Evolutionary conservation across 768 basidiomycete species (phyloP), one percentile per base, ranked within the genome.

Genomic region (Hortiboletus campestris): DNA sequence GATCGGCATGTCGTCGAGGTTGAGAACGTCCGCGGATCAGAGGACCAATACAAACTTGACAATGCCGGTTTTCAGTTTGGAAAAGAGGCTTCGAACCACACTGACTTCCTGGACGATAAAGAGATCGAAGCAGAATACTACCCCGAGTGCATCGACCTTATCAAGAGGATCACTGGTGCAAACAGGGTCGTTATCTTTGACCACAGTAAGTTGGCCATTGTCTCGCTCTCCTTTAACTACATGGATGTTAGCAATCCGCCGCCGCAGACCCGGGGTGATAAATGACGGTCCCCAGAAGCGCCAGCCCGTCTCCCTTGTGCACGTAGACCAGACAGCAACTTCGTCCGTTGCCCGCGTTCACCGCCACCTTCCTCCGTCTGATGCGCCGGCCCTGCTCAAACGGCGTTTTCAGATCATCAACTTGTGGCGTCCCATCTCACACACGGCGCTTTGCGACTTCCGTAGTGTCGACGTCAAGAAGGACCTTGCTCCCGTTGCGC

Each of bases 401-500:
- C 65, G 70, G 22, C 78, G 80, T 55, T 81, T 79, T 66, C 79
- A 81, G 59, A 78, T 82, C 57, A 74, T 82, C 57, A 82, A 81
- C 64, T 65, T 83, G 53, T 83, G 82, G 82, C 74, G 81, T 20
- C 81, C 81, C 1, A 79, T 82, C 61, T 61, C 69, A 17, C 67
- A 77, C 55, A 59, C 72, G 2, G 79, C 79, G 3, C 62, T 79
- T 0, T 78, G 78, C 61, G 82, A 83, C 66, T 80, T 68, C 62
- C 71, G 75, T 13, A 76, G 70, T 52, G 66, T 81, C 8, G 71
- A 80, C 57, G 46, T 55, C 1, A 56, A 67, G 50, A 66, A 65
- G 25, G 78, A 81, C 55, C 61, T 82, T 13, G 43, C 74, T 0
- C 62, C 78, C 12, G 67, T 72, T 1, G 66, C 73, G 48, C 67